These are phyloP conservation scores for Phaffia australis DNA, from an alignment of 768 basidiomycete genomes.

Conservation along the genomic window DNA sequence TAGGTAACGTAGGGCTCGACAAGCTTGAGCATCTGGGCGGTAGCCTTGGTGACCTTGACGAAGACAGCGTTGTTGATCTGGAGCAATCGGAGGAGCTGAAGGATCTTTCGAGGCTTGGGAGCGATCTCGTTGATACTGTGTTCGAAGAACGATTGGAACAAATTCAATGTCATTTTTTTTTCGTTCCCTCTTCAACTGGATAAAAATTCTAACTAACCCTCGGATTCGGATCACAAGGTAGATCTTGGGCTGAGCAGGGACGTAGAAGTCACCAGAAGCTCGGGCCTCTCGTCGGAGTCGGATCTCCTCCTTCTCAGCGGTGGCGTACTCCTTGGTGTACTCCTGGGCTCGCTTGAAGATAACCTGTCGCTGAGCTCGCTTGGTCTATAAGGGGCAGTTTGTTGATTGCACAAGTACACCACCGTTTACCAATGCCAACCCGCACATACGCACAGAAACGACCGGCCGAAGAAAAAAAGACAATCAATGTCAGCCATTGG, in stretches of 20 bases:
- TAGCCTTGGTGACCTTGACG: slow-evolving; percentile 90
- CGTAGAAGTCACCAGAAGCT: slow-evolving; percentile 89
- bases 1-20: slow-evolving; percentile 97
- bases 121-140: slow-evolving; percentile 97
- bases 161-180: neutral
- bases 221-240: slow-evolving; percentile 96
- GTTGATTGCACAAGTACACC: slow-evolving; percentile 10
- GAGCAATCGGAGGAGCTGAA: slow-evolving; percentile 93
- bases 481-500: slow-evolving; percentile 25
- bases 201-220: slow-evolving; percentile 53
- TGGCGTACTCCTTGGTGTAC: slow-evolving; percentile 92
- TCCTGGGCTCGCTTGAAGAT: slow-evolving; percentile 99
- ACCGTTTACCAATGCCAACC: neutral
- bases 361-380: slow-evolving; percentile 73
- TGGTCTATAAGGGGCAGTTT: slow-evolving; percentile 23
- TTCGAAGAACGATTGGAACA: neutral
- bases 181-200: neutral
- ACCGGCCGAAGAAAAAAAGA: slow-evolving; percentile 19
- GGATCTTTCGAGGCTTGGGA: slow-evolving; percentile 97
- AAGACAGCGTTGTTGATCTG: slow-evolving; percentile 99
- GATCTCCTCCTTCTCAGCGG: slow-evolving; percentile 91
- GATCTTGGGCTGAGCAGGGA: slow-evolving; percentile 89
- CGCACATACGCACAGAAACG: neutral
- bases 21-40: slow-evolving; percentile 84
- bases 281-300: slow-evolving; percentile 87